Conservation (phyloP, 768 basidiomycete species). For the Kwoniella europaea region DNA sequence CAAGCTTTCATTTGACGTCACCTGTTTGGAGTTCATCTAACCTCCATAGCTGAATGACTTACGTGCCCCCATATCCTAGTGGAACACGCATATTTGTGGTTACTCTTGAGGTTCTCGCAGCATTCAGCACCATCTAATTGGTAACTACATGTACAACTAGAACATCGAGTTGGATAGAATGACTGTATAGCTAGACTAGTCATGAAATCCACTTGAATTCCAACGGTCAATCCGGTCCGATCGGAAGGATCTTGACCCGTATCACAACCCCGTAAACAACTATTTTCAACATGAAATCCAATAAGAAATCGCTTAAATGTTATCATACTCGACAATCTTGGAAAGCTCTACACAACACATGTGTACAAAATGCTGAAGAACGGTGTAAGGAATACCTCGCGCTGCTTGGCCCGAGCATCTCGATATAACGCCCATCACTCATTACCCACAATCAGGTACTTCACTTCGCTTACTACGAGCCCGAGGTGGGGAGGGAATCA, state of each 20-base stretch:
- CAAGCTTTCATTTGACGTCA: neutral
- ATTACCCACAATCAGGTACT: neutral
- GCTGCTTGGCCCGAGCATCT: neutral
- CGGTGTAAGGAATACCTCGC: neutral
- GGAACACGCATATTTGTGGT: no score
- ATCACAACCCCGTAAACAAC: neutral
- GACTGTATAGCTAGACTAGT: no score
- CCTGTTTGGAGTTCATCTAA: neutral
- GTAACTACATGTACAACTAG: no score
- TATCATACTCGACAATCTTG: neutral
- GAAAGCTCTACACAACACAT: neutral
- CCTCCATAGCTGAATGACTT: neutral
- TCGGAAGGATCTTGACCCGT: neutral
- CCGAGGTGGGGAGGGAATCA: neutral
- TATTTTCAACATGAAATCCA: neutral
- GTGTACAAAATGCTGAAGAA: neutral
- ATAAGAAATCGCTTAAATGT: neutral
- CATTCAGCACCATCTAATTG: no score
- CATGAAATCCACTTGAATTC: neutral
- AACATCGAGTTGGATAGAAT: no score
- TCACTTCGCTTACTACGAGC: neutral
- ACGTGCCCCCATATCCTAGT: no score
- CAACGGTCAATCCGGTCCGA: neutral
- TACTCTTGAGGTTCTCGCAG: no score
- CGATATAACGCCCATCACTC: neutral